These are phyloP conservation scores for Orbilia javanica DNA, from an alignment of 2,329 filamentous ascomycete genomes.

Conservation along the genomic window DNA sequence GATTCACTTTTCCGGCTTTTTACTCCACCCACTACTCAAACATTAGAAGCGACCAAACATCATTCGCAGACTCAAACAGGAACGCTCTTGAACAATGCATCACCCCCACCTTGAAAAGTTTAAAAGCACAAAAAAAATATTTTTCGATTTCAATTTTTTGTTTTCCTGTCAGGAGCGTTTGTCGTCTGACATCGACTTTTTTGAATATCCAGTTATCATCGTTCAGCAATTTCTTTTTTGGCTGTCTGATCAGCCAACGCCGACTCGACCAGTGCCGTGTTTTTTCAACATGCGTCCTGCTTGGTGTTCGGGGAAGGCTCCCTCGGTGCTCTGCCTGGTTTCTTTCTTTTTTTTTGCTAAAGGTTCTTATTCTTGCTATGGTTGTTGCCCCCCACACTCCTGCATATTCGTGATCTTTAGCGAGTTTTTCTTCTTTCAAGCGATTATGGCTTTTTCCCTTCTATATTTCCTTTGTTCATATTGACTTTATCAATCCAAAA, in stretches of 20 bases:
- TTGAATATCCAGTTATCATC: conserved; percentile 39
- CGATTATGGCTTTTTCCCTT: conserved; percentile 48
- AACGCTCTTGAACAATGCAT: conserved; percentile 17
- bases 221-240: conserved; percentile 41
- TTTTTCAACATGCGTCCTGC: not conserved
- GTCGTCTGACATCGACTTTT: conserved; percentile 41
- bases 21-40: not conserved
- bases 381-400: conserved; percentile 32
- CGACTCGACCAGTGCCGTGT: conserved; percentile 17
- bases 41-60: conserved; percentile 10
- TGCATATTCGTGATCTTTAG: conserved; percentile 57
- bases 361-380: conserved; percentile 45
- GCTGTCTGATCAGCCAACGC: conserved; percentile 42
- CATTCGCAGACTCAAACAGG: conserved; percentile 29
- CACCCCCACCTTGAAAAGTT: conserved; percentile 37
- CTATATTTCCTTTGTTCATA: conserved; percentile 58
- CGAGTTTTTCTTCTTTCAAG: conserved; percentile 55
- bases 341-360: conserved; percentile 26
- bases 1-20: not conserved
- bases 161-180: conserved; percentile 54
- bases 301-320: conserved; percentile 11
- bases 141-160: conserved; percentile 51
- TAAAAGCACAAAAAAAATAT: conserved; percentile 56
- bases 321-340: conserved; percentile 46
- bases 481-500: conserved; percentile 56